phyloP scores from a whole-genome alignment of 73 alveolate species.

The Tetrahymena malaccensis region DNA sequence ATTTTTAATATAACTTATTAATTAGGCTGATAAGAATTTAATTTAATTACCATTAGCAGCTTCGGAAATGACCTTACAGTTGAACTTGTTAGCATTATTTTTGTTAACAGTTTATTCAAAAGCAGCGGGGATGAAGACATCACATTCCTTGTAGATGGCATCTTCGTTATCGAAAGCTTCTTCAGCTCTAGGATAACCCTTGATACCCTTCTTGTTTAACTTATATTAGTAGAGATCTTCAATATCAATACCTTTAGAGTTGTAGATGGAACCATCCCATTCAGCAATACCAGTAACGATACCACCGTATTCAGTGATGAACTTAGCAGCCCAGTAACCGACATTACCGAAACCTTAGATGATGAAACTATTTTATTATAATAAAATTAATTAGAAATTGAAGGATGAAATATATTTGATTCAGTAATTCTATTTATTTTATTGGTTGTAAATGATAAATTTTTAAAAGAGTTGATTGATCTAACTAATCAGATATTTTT shows the following conservation, averaged over 20 bases:
- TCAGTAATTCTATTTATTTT: not conserved
- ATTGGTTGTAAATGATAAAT: not conserved
- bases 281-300: slow-evolving; percentile 65
- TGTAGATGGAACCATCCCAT: slow-evolving; percentile 71
- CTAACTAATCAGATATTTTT: not conserved
- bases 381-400: not conserved
- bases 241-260: slow-evolving; percentile 64
- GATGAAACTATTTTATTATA: slow-evolving; percentile 51
- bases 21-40: not conserved
- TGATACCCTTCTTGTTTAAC: slow-evolving; percentile 57
- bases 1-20: not conserved
- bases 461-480: not conserved
- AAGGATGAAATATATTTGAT: not conserved
- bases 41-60: slow-evolving; percentile 62
- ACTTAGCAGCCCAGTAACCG: slow-evolving; percentile 87
- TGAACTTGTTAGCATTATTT: slow-evolving; percentile 60
- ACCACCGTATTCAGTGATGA: slow-evolving; percentile 70
- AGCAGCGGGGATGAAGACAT: slow-evolving; percentile 83
- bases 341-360: slow-evolving; percentile 90
- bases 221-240: slow-evolving; percentile 61
- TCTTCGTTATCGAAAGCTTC: slow-evolving; percentile 46
- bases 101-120: slow-evolving; percentile 64
- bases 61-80: slow-evolving; percentile 75
- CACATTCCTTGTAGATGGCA: slow-evolving; percentile 74
- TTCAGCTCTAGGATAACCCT: slow-evolving; percentile 66